Evolutionary conservation across 306 rosid genomes (phyloP).

Genomic region (Vigna nakashimae): DNA sequence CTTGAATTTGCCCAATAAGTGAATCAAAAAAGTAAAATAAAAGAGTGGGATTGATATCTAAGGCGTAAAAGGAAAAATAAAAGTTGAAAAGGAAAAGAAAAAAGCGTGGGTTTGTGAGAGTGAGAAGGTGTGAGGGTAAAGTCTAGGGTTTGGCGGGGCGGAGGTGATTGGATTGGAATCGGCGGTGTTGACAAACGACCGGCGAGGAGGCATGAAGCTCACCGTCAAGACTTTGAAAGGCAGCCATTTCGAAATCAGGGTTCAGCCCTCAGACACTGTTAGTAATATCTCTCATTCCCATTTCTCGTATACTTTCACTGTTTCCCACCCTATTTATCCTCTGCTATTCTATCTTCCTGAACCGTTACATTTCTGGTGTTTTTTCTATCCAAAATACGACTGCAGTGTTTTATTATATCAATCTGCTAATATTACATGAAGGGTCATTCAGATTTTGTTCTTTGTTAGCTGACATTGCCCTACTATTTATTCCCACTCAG

Average conservation of each 20-base stretch:
- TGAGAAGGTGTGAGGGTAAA: neutral
- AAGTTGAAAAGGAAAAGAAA: neutral
- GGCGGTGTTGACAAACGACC: neutral
- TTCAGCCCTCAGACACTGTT: conserved; percentile 84
- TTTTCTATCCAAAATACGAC: neutral
- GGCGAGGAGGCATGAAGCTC: conserved; percentile 69
- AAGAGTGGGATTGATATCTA: no score
- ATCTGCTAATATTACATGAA: neutral
- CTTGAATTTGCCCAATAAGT: no score
- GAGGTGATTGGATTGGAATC: conserved; percentile 4
- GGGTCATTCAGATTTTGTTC: neutral
- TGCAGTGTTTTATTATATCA: conserved; percentile 12
- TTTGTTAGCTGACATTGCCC: neutral
- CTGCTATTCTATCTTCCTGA: no score
- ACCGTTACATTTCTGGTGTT: neutral
- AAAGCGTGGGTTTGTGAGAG: neutral
- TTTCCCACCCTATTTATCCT: no score
- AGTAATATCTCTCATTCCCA: conserved; percentile 37
- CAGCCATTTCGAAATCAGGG: conserved; percentile 92
- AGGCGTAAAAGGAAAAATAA: neutral
- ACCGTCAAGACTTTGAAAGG: conserved; percentile 95
- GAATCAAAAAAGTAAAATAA: no score
- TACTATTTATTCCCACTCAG: conserved; percentile 46
- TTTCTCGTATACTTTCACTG: neutral
- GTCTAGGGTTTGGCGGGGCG: conserved; percentile 54